Percentiles rank a stretch among this genome's conserved stretches.
Conservation (phyloP, 306 rosid genomes). For the Hylodesmum podocarpum region DNA sequence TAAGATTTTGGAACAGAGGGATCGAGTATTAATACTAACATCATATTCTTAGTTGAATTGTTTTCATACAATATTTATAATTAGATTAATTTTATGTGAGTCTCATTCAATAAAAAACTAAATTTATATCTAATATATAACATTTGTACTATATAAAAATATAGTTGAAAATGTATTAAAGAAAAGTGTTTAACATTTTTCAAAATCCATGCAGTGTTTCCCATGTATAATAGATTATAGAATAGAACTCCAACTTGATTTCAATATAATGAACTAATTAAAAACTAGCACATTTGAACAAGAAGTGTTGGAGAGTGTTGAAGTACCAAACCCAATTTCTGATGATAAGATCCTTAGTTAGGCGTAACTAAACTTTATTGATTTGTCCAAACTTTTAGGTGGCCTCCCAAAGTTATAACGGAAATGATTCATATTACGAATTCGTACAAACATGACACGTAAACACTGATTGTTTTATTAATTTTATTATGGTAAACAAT, state of each 20-base stretch:
- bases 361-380: background rate
- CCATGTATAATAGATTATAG: background rate
- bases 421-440: no score
- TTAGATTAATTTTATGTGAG: background rate
- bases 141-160: background rate
- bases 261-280: background rate
- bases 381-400: constrained; percentile 5
- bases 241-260: background rate
- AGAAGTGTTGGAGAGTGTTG: background rate
- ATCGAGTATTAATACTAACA: background rate
- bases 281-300: background rate
- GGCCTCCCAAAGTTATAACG: background rate
- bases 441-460: no score
- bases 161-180: background rate
- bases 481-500: no score
- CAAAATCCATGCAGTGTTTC: background rate
- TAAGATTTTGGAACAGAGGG: background rate
- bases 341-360: background rate
- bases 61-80: background rate
- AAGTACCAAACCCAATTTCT: constrained; percentile 27
- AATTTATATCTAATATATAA: background rate
- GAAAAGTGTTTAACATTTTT: background rate
- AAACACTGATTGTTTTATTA: no score
- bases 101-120: background rate
- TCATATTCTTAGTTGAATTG: background rate